Base-by-base conservation (phyloP, 352 stramenopile genomes). In the Pythium volutum region DNA sequence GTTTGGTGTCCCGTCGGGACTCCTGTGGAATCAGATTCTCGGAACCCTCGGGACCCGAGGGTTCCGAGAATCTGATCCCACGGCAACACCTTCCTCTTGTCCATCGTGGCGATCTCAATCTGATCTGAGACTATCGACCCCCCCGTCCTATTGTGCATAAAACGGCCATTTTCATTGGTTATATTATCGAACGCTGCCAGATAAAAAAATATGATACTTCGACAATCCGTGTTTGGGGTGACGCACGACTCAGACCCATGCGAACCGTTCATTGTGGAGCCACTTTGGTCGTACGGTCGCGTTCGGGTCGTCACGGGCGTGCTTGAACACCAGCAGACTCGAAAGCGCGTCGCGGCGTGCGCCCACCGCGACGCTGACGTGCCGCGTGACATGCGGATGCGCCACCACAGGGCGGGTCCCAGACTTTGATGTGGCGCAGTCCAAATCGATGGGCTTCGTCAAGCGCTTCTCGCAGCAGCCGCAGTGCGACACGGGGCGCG, bases 201-300 rank as follows among this genome's bases (percentile, higher is more conserved):
- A n/a, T n/a, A n/a, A n/a, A n/a, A 25, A 20, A 23, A 55, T 55
- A 27, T 11, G 43, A 33, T 22, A 47, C 31, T 4, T 36, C 31
- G 31, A 9, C 31, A 8, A 36, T 36, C 10, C 31, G 1, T 8
- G 10, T 36, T 36, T 36, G 2, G 27, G 15, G 43, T 29, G 18
- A 51, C 20, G 31, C n/a, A 29, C 12, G 22, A 54, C 39, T 60
- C 51, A 88, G 22, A 84, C 76, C 76, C 76, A 88, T 11, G 72
- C 72, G 46, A 79, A 85, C 20, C 81, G 81, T 62, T 88, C 75
- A 43, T 88, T 88, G 42, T 54, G 58, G 23, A 81, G n/a, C 78
- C 76, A 86, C n/a, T 59, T 47, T 4, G 72, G 74, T 25, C 70
- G 16, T 11, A 50, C 26, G n/a, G 49, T 38, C 12, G n/a, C 10